Conservation (phyloP, 306 rosid species). For the Luffa aegyptiaca region DNA sequence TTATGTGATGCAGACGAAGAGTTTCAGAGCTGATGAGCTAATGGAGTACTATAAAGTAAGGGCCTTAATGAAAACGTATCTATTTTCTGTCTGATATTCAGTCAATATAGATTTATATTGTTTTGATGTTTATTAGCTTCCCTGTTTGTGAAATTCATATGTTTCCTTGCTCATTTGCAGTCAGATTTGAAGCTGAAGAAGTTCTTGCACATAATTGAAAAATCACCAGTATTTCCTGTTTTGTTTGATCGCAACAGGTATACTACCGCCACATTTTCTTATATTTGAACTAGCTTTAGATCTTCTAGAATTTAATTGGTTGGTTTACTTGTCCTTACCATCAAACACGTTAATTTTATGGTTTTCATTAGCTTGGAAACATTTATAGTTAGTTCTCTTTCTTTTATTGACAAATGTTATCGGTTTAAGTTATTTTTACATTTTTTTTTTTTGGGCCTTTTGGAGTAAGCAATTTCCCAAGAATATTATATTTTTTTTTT, state of each 20-base stretch:
- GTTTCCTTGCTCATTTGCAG: slow-evolving; percentile 33
- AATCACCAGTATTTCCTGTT: slow-evolving; percentile 70
- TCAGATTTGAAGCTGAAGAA: slow-evolving; percentile 93
- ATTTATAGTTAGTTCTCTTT: background rate
- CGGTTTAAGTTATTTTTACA: background rate
- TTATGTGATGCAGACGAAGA: slow-evolving; percentile 41
- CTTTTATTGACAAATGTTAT: background rate
- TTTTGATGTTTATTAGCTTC: background rate
- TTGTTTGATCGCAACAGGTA: slow-evolving; percentile 72
- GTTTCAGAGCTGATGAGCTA: slow-evolving; percentile 75
- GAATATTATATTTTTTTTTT: background rate
- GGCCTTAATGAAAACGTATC: slow-evolving; percentile 11
- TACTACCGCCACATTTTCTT: background rate
- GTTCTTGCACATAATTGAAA: slow-evolving; percentile 86
- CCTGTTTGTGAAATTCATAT: slow-evolving; percentile 10
- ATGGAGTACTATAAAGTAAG: slow-evolving; percentile 93
- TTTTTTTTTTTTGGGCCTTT: background rate
- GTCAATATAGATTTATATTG: background rate
- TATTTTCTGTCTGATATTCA: background rate
- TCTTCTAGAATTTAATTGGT: background rate
- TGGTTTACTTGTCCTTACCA: background rate
- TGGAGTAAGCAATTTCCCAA: background rate
- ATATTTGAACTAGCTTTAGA: background rate
- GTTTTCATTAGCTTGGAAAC: background rate
- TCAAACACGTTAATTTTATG: background rate